Percentiles rank a stretch among this genome's conserved stretches.
These are phyloP conservation scores for Prunus fruticosa DNA, from an alignment of 306 rosid genomes.

Conservation along the genomic window DNA sequence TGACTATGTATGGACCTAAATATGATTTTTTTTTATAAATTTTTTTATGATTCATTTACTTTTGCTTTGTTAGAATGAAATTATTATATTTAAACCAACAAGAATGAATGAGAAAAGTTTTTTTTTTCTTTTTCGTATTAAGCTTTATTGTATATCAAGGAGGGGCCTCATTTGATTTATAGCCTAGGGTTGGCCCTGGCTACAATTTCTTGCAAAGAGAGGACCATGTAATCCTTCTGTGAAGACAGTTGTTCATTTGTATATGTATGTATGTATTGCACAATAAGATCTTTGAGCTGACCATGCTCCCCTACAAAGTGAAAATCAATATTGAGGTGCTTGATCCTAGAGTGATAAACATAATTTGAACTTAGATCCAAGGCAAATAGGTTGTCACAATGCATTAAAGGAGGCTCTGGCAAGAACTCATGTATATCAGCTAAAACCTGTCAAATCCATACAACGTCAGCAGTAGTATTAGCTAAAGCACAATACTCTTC, in stretches of 20 bases:
- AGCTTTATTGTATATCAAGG: too few species aligned
- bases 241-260: background rate
- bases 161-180: too few species aligned
- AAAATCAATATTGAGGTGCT: background rate
- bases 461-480: background rate
- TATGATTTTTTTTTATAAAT: too few species aligned
- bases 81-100: too few species aligned
- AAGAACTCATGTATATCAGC: background rate
- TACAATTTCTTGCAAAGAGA: background rate
- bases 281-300: fast-evolving
- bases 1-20: too few species aligned
- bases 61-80: too few species aligned
- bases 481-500: too few species aligned
- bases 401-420: background rate
- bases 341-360: background rate
- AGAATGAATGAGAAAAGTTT: too few species aligned
- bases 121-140: too few species aligned
- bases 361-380: background rate
- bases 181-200: too few species aligned
- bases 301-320: background rate
- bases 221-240: background rate
- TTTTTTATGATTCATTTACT: too few species aligned
- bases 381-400: background rate
- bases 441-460: background rate
- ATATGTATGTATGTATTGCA: background rate